phyloP scores from a whole-genome alignment of 2,329 filamentous ascomycete species.

The Beauveria sp. region DNA sequence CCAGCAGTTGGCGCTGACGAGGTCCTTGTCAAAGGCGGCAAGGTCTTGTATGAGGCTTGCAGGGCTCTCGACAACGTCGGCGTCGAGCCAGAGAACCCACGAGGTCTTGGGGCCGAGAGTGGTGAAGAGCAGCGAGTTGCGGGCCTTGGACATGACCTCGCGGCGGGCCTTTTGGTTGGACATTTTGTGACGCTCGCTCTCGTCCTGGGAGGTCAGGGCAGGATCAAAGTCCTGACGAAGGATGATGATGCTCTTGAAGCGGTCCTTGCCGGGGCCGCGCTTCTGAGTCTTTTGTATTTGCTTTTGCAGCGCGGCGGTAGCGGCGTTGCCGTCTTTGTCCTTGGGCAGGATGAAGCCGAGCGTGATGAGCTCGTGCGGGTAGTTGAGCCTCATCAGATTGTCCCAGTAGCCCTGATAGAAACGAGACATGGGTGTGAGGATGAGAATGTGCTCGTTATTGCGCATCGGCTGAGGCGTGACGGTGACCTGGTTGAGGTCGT shows the following conservation, averaged over 20 bases:
- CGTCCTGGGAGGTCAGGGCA: conserved; percentile 70
- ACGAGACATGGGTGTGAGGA: conserved; percentile 84
- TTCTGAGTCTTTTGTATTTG: conserved; percentile 81
- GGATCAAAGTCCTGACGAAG: conserved; percentile 91
- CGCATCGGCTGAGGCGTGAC: conserved; percentile 66
- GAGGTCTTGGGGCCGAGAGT: conserved; percentile 84
- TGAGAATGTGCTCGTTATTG: conserved; percentile 78
- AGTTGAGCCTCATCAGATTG: conserved; percentile 74
- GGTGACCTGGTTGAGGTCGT: conserved; percentile 92
- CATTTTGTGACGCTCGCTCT: conserved; percentile 86
- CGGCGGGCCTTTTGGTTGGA: conserved; percentile 79
- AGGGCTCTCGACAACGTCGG: conserved; percentile 86
- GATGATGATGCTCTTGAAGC: conserved; percentile 90
- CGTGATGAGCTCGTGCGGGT: conserved; percentile 91
- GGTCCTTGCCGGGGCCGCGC: conserved; percentile 62
- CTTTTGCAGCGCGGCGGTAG: conserved; percentile 73
- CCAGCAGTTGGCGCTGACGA: conserved; percentile 93
- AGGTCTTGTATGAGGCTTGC: conserved; percentile 83
- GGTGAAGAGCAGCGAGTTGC: conserved; percentile 92
- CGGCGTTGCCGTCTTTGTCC: conserved; percentile 82
- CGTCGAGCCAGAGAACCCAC: conserved; percentile 95
- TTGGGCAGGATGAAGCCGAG: conserved; percentile 95
- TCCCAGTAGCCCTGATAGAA: conserved; percentile 97
- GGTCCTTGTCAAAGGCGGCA: conserved; percentile 76
- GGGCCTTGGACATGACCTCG: conserved; percentile 84